Evolutionary conservation across 2,329 filamentous ascomycete genomes (phyloP).

Genomic region (Blumeriella jaapii): DNA sequence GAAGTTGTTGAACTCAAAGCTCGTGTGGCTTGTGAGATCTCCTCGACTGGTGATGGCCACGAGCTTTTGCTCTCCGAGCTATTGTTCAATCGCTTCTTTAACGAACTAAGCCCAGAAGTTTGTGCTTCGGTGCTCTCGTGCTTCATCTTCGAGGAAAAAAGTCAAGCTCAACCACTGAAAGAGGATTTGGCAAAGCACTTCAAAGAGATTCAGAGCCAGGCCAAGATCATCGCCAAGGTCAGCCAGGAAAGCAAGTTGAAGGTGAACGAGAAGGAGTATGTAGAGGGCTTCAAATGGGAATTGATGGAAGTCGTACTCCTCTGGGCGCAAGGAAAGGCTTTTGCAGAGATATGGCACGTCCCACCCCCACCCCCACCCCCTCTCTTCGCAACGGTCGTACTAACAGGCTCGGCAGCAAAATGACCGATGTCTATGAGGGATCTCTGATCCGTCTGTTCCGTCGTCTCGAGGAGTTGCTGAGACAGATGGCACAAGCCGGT

Average conservation of each 20-base stretch:
- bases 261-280: slow-evolving; percentile 91
- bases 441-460: slow-evolving; percentile 94
- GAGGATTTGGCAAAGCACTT: slow-evolving; percentile 82
- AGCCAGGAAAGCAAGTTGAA: slow-evolving; percentile 88
- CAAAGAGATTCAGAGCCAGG: slow-evolving; percentile 77
- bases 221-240: slow-evolving; percentile 81
- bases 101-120: slow-evolving; percentile 80
- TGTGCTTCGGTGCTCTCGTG: slow-evolving; percentile 79
- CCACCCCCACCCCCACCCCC: slow-evolving; percentile 1
- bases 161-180: slow-evolving; percentile 55
- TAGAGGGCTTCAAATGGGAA: slow-evolving; percentile 81
- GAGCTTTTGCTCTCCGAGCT: slow-evolving; percentile 88
- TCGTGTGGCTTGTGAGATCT: slow-evolving; percentile 94
- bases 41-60: slow-evolving; percentile 69
- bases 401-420: slow-evolving; percentile 54
- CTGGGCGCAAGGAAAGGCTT: slow-evolving; percentile 84
- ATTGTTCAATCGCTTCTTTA: slow-evolving; percentile 96
- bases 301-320: slow-evolving; percentile 92
- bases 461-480: slow-evolving; percentile 81
- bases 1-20: slow-evolving; percentile 97
- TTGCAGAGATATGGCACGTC: slow-evolving; percentile 88
- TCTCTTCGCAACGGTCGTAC: slow-evolving; percentile 14
- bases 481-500: slow-evolving; percentile 88
- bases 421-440: slow-evolving; percentile 97
- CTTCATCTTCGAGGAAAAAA: slow-evolving; percentile 97